phyloP scores from a whole-genome alignment of 306 rosid genomes.

The Inga oerstediana region DNA sequence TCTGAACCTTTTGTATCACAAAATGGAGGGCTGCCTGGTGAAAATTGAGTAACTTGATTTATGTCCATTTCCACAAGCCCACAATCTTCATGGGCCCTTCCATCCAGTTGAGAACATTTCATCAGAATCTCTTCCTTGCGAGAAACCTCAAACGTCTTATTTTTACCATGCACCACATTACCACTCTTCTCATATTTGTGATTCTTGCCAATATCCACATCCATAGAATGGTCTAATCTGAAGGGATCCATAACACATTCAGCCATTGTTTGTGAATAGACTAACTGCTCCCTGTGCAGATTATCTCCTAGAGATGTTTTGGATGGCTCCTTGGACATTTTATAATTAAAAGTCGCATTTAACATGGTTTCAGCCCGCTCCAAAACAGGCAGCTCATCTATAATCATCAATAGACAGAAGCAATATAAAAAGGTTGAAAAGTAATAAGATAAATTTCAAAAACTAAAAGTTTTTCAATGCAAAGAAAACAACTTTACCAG shows the following conservation, averaged over 20 bases:
- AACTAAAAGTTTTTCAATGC: neutral
- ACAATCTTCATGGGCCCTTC: slow-evolving; percentile 32
- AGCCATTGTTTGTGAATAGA: slow-evolving; percentile 14
- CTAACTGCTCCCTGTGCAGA: slow-evolving; percentile 31
- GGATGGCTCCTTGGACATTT: slow-evolving; percentile 20
- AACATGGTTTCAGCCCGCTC: slow-evolving; percentile 34
- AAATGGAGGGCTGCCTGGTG: slow-evolving; percentile 67
- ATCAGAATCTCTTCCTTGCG: slow-evolving; percentile 11
- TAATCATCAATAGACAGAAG: slow-evolving; percentile 2
- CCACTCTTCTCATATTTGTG: slow-evolving; percentile 28
- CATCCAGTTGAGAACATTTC: slow-evolving; percentile 29
- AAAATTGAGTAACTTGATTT: slow-evolving; percentile 50
- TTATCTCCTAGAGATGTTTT: slow-evolving; percentile 18
- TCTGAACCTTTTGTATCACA: slow-evolving; percentile 76
- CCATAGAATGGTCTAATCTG: slow-evolving; percentile 19
- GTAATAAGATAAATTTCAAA: neutral
- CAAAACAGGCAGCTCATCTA: slow-evolving; percentile 50
- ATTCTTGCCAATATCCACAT: slow-evolving; percentile 39
- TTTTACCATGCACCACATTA: slow-evolving; percentile 27
- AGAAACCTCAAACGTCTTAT: slow-evolving; percentile 33
- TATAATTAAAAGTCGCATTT: slow-evolving; percentile 26
- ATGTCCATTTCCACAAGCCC: slow-evolving; percentile 47
- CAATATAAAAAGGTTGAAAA: neutral
- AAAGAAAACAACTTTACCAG: slow-evolving; percentile 49
- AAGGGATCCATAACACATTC: slow-evolving; percentile 3